phyloP scores from a whole-genome alignment of 2,329 filamentous ascomycete genomes.

The Colletotrichum ledebouriae region DNA sequence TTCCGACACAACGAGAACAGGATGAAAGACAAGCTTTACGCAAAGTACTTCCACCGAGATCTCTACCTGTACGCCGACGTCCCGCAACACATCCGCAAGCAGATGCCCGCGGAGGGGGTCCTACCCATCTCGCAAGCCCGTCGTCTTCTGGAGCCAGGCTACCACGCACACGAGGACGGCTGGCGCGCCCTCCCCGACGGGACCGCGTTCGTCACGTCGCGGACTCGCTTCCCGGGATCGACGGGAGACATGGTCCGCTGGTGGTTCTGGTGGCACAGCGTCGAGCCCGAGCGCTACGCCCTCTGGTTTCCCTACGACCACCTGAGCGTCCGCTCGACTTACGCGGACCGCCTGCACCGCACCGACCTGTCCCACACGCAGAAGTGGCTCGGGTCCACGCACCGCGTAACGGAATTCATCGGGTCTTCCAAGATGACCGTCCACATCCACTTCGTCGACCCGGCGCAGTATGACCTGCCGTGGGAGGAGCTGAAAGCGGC shows the following conservation, averaged over 20 bases:
- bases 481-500: constrained; percentile 32
- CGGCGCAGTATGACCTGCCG: constrained; percentile 33
- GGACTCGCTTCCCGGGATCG: constrained; percentile 34
- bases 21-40: constrained; percentile 29
- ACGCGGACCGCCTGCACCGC: constrained; percentile 36
- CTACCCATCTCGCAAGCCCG: constrained; percentile 13
- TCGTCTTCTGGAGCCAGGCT: constrained; percentile 32
- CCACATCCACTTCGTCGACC: constrained; percentile 38
- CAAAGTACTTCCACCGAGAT: constrained; percentile 27
- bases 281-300: constrained; percentile 40
- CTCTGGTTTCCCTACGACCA: constrained; percentile 39
- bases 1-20: constrained; percentile 31
- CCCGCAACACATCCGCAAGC: constrained; percentile 31
- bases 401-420: constrained; percentile 38
- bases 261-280: constrained; percentile 42
- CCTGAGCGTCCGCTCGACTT: constrained; percentile 23
- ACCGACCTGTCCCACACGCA: constrained; percentile 36
- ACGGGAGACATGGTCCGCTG: constrained; percentile 39
- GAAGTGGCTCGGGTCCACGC: constrained; percentile 40
- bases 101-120: constrained; percentile 22
- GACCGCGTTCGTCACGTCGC: constrained; percentile 32
- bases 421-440: constrained; percentile 32
- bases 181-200: constrained; percentile 33
- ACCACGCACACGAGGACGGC: constrained; percentile 34
- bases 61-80: constrained; percentile 36